phyloP scores from a whole-genome alignment of 2,329 filamentous ascomycete genomes.

The Alternaria triticimaculans region DNA sequence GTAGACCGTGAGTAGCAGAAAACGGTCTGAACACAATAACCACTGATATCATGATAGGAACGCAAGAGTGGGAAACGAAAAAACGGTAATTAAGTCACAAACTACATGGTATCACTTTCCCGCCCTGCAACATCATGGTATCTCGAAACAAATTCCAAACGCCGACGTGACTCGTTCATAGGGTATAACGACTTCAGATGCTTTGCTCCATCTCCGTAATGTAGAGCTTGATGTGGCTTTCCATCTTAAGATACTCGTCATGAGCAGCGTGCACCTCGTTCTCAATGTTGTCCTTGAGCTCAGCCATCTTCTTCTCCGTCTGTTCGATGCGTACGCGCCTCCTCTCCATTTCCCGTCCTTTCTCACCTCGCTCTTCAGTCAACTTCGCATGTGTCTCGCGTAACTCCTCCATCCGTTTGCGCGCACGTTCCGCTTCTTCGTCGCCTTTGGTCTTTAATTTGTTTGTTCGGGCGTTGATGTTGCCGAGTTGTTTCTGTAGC shows the following conservation, averaged over 20 bases:
- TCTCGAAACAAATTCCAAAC: conserved; percentile 11
- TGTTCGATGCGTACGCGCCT: conserved; percentile 94
- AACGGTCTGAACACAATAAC: background rate
- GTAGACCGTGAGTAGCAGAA: background rate
- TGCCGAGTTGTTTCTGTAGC: conserved; percentile 80
- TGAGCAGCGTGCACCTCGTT: conserved; percentile 89
- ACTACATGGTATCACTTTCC: conserved; percentile 13
- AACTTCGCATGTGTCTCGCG: conserved; percentile 79
- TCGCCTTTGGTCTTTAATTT: conserved; percentile 80
- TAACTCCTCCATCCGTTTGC: conserved; percentile 89
- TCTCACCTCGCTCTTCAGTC: conserved; percentile 83
- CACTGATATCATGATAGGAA: background rate
- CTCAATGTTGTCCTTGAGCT: conserved; percentile 97
- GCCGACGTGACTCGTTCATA: conserved; percentile 10
- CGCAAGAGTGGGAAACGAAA: background rate
- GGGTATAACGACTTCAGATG: conserved; percentile 23
- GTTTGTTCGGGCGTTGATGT: conserved; percentile 87
- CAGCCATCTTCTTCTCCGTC: conserved; percentile 99
- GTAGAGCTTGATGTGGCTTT: conserved; percentile 95
- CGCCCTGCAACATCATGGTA: conserved; percentile 2
- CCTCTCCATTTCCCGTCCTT: conserved; percentile 90
- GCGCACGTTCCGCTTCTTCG: conserved; percentile 80
- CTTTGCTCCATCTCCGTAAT: conserved; percentile 99
- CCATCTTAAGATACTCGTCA: conserved; percentile 96
- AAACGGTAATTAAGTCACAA: background rate